Conservation (phyloP, 139 green algal species). For the Chlamydomonas incerta region DNA sequence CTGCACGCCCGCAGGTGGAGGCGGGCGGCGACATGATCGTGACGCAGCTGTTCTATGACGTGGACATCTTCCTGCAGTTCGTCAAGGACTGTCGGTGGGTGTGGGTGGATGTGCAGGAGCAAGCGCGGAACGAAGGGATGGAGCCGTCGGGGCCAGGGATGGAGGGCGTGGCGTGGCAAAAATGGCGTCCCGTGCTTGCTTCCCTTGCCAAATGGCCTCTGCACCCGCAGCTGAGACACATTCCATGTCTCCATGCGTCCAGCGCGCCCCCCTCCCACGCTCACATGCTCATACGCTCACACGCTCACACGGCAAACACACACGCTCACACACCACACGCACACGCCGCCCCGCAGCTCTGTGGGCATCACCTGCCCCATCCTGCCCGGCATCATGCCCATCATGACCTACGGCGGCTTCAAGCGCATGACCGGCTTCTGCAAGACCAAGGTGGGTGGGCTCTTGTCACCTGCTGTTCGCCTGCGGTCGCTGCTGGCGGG, state of each 20-base stretch:
- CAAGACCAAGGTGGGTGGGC: slow-evolving; percentile 31
- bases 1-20: slow-evolving; percentile 74
- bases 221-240: no score
- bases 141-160: no score
- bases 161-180: no score
- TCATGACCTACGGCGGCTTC: slow-evolving; percentile 97
- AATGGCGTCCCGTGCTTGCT: no score
- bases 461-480: no score
- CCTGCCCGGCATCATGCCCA: slow-evolving; percentile 97
- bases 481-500: no score
- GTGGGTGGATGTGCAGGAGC: not conserved
- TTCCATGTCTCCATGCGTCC: not conserved
- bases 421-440: slow-evolving; percentile 93
- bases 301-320: no score
- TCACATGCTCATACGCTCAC: no score
- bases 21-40: slow-evolving; percentile 95
- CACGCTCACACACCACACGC: no score
- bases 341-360: slow-evolving; percentile 54
- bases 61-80: slow-evolving; percentile 90
- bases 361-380: slow-evolving; percentile 93
- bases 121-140: not conserved
- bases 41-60: slow-evolving; percentile 97
- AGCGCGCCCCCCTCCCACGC: no score
- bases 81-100: slow-evolving; percentile 58
- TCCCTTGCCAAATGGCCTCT: no score